Percentiles rank a stretch among this genome's conserved stretches.
Conservation (phyloP, 2,329 filamentous ascomycete genomes). For the Cryphonectria parasitica region DNA sequence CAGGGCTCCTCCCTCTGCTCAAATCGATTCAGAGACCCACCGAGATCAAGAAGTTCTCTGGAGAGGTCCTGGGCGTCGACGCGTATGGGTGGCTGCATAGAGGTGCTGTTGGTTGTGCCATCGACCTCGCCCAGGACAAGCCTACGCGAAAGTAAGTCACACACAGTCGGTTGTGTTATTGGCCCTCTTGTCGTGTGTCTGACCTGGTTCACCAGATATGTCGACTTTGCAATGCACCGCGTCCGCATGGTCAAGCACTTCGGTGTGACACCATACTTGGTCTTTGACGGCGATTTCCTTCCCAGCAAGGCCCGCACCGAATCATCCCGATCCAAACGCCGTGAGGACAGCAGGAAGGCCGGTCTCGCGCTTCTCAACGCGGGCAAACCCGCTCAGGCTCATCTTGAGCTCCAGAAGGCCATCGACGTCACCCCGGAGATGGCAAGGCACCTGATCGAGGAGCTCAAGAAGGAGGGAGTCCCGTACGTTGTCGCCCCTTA, state of each 20-base stretch:
- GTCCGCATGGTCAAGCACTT: slow-evolving; percentile 95
- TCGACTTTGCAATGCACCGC: slow-evolving; percentile 87
- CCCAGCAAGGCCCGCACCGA: slow-evolving; percentile 93
- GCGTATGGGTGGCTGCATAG: slow-evolving; percentile 98
- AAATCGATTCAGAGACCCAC: slow-evolving; percentile 95
- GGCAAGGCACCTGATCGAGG: slow-evolving; percentile 89
- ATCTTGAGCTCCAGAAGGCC: slow-evolving; percentile 88
- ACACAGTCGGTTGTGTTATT: not conserved
- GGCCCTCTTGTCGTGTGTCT: not conserved
- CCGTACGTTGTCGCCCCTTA: slow-evolving; percentile 95
- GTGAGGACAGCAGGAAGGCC: slow-evolving; percentile 74
- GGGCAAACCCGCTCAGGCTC: slow-evolving; percentile 79
- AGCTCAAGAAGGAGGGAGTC: slow-evolving; percentile 78
- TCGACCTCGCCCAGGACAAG: slow-evolving; percentile 86
- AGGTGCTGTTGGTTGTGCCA: slow-evolving; percentile 85
- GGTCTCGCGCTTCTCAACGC: slow-evolving; percentile 81
- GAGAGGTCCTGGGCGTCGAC: slow-evolving; percentile 91
- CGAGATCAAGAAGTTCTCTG: slow-evolving; percentile 82
- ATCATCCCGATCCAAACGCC: slow-evolving; percentile 70
- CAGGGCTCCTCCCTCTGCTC: slow-evolving; percentile 85
- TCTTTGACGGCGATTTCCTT: slow-evolving; percentile 94
- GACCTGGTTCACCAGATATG: slow-evolving; percentile 63
- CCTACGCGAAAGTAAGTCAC: slow-evolving; percentile 77
- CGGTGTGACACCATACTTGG: slow-evolving; percentile 89
- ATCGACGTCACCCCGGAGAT: slow-evolving; percentile 96